Base-by-base conservation (phyloP, 2,329 filamentous ascomycete species). In the Alternaria gansuensis region DNA sequence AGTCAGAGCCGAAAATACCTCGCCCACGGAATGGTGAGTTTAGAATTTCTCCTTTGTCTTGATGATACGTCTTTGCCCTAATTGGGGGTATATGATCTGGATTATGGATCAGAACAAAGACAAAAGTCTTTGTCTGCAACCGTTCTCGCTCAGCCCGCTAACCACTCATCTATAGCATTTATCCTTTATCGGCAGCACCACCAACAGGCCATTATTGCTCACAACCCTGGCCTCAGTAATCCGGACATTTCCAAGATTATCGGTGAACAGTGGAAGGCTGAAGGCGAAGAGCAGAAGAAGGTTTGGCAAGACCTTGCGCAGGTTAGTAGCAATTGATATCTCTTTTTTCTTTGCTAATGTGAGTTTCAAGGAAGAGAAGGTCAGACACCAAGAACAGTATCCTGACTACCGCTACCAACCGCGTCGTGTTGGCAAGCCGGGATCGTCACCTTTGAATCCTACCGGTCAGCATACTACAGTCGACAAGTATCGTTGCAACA, bases 161-260 rank as follows among this genome's bases (percentile, higher is more conserved):
- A 74, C 58, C 31, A 39, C 39, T n/a, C 65, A 66, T 76, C 73
- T 75, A 76, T 77, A 99, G 95, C 94, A 50, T 99, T 99, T 81
- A 99, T 99, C 67, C 84, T 99, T 69, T 99, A 97, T 81, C 92
- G 95, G 37, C 93, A 98, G 76, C 90, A 96, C 77, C 90, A 95
- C 71, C 94, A 98, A 78, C 88, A 90, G 17, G 83, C 87, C 48
- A 92, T 98, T 50, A 90, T 93, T 36, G 84, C 88, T 53, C 85
- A 91, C 68, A 87, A 97, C 71, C 94, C 93, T n/a, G 91, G 92
- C 43, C 86, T 97, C 65, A 89, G 93, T 44, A 98, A 98, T 78
- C 94, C 94, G 3, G 92, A 97, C 51, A 96, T 98, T 69, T 97
- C 94, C 65, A 97, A 97, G 79, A 96, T 98, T 69, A 96, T 98